Evolutionary conservation across 768 basidiomycete genomes (phyloP).

Genomic region (Termitomyces sp.): DNA sequence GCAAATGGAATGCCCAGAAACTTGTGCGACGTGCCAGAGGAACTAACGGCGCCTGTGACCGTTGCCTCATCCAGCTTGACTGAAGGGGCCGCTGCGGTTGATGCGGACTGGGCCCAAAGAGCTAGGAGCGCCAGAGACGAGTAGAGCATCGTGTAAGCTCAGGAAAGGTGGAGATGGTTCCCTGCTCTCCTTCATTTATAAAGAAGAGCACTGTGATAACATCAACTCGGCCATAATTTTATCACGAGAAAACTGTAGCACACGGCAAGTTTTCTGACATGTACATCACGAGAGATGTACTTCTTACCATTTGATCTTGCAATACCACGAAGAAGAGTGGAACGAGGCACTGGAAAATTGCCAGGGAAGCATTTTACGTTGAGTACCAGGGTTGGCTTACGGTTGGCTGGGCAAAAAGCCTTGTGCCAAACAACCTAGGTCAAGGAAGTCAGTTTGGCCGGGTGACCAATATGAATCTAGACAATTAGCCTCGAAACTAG

Average conservation of each 20-base stretch:
- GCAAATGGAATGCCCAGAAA: conserved; percentile 52
- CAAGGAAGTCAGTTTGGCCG: not conserved
- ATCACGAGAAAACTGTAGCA: conserved; percentile 2
- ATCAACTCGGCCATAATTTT: not conserved
- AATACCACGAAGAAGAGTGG: not conserved
- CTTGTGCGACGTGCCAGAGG: conserved; percentile 27
- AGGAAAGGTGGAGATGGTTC: not conserved
- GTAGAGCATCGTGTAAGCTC: not conserved
- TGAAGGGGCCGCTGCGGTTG: conserved; percentile 20
- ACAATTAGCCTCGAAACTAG: no score
- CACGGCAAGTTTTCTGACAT: not conserved
- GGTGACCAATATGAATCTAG: not conserved
- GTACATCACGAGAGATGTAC: conserved; percentile 2
- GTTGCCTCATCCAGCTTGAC: conserved; percentile 40
- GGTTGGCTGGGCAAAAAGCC: not conserved
- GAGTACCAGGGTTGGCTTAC: not conserved
- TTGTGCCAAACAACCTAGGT: not conserved
- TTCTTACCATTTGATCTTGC: conserved; percentile 1
- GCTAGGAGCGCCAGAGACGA: not conserved
- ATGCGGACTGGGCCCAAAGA: conserved; percentile 1
- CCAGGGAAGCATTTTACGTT: not conserved
- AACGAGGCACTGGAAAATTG: not conserved
- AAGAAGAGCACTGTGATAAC: not conserved
- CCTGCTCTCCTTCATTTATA: not conserved
- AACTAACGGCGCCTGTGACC: conserved; percentile 31